These are phyloP conservation scores for Neurospora pannonica DNA, from an alignment of 495 filamentous ascomycete species.

Conservation along the genomic window DNA sequence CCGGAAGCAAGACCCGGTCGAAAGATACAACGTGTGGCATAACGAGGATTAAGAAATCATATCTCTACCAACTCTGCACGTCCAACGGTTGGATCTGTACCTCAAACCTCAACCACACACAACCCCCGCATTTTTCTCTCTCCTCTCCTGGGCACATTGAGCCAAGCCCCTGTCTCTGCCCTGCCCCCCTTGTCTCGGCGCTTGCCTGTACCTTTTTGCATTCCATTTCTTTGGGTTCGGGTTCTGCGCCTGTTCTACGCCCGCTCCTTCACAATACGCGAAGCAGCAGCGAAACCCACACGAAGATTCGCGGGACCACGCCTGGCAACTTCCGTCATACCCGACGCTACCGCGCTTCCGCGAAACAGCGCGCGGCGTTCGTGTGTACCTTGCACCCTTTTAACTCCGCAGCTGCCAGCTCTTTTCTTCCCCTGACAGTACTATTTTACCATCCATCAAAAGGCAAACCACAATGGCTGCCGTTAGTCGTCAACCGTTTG, in stretches of 20 bases:
- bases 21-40: background rate
- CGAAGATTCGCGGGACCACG: background rate
- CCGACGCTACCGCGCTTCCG: background rate
- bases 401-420: background rate
- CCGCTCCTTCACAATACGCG: background rate
- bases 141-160: background rate
- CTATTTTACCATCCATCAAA: background rate
- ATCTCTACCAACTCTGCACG: background rate
- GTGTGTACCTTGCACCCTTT: background rate
- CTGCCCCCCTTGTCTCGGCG: background rate
- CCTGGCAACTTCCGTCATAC: background rate
- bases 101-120: background rate
- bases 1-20: background rate
- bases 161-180: background rate
- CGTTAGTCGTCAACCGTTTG: slow-evolving; percentile 47
- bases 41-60: background rate
- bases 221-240: background rate
- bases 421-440: background rate
- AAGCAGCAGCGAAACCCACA: background rate
- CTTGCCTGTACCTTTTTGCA: background rate
- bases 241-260: background rate
- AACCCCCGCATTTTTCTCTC: background rate
- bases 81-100: background rate
- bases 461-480: slow-evolving; percentile 30
- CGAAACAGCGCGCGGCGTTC: background rate